These are phyloP conservation scores for Trichoderma sp. DNA, from an alignment of 2,329 filamentous ascomycete species.

Conservation along the genomic window DNA sequence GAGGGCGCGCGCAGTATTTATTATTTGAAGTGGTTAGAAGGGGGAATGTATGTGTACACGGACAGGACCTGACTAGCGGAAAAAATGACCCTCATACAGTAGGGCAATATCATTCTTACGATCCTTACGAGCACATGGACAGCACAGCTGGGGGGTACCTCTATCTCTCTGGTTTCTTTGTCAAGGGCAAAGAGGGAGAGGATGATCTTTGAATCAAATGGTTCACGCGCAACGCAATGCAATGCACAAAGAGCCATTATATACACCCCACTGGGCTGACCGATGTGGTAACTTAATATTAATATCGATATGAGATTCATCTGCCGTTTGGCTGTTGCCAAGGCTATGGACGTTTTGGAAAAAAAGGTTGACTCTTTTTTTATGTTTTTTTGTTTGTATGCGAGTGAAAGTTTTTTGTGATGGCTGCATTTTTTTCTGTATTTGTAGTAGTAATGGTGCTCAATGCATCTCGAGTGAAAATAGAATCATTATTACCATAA, in stretches of 20 bases:
- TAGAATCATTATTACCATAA: neutral
- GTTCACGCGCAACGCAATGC: constrained; percentile 7
- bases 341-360: constrained; percentile 9
- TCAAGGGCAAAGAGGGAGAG: constrained; percentile 2
- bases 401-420: neutral
- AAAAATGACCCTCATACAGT: constrained; percentile 17
- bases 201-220: constrained; percentile 18
- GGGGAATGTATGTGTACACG: constrained; percentile 22
- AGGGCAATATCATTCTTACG: constrained; percentile 50
- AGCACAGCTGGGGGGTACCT: constrained; percentile 27
- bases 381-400: neutral
- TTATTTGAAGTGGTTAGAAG: constrained; percentile 3
- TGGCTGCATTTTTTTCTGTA: neutral
- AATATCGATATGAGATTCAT: constrained; percentile 16
- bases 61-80: constrained; percentile 20
- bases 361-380: neutral
- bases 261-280: constrained; percentile 4
- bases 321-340: constrained; percentile 11
- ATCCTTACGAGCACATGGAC: constrained; percentile 48
- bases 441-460: neutral
- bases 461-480: neutral
- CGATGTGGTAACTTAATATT: constrained; percentile 16
- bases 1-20: neutral
- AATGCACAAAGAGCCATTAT: neutral
- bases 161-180: neutral